Conservation (phyloP, 2,329 filamentous ascomycete species). For the Calonectria fujianensis region DNA sequence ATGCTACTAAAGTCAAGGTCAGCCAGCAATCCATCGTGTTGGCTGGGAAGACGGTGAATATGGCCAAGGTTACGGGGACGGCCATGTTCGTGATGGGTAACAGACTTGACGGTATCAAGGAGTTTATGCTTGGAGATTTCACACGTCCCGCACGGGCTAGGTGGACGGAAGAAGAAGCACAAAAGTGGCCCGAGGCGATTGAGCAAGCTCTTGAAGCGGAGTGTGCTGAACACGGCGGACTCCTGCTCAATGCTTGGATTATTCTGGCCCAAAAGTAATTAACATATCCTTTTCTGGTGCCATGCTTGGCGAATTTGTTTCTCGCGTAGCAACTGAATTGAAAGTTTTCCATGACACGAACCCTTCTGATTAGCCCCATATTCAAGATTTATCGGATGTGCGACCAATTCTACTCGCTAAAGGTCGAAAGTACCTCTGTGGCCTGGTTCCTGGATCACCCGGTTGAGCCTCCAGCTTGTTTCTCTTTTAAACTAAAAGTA, state of each 20-base stretch:
- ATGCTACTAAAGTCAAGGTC: conserved; percentile 37
- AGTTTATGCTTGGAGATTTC: conserved; percentile 50
- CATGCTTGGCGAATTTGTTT: not conserved
- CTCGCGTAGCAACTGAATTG: not conserved
- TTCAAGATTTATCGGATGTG: not conserved
- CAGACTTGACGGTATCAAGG: conserved; percentile 47
- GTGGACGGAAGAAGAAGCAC: conserved; percentile 50
- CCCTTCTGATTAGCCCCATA: not conserved
- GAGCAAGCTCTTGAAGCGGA: conserved; percentile 47
- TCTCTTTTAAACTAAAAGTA: too few species aligned
- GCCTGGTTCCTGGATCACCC: too few species aligned
- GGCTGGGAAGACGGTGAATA: not conserved
- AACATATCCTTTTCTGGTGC: not conserved
- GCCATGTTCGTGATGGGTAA: conserved; percentile 40
- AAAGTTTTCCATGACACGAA: not conserved
- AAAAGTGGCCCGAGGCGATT: conserved; percentile 50
- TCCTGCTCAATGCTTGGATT: conserved; percentile 52
- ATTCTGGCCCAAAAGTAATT: conserved; percentile 36
- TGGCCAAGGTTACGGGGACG: conserved; percentile 3
- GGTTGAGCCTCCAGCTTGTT: too few species aligned
- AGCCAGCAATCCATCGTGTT: conserved; percentile 29
- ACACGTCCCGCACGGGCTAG: conserved; percentile 47
- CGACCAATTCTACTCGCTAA: not conserved
- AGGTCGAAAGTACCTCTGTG: not conserved
- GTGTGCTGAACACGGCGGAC: conserved; percentile 46